phyloP scores from a whole-genome alignment of 225 moss, liverwort and hornwort species.

The Polytrichum commune region DNA sequence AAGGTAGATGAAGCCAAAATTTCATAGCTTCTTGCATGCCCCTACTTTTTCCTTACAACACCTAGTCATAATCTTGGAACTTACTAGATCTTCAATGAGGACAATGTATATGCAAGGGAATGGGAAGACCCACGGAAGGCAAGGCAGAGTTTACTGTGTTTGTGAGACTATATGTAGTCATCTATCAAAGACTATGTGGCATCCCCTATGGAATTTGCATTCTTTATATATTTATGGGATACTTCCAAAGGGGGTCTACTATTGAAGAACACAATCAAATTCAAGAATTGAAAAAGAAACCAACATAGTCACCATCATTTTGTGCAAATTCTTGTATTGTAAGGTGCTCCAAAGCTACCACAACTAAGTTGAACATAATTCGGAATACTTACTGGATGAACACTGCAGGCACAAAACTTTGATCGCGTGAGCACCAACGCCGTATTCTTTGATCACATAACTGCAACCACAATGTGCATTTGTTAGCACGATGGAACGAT shows the following conservation, averaged over 20 bases:
- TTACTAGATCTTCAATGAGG: no score
- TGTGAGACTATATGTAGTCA: no score
- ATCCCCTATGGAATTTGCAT: not conserved
- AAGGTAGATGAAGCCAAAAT: no score
- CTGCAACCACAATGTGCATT: slow-evolving; percentile 21
- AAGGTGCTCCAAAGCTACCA: not conserved
- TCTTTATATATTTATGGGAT: not conserved
- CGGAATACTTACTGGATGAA: slow-evolving; percentile 44
- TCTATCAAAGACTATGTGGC: not conserved
- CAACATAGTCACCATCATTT: not conserved
- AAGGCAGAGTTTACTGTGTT: no score
- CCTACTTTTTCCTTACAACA: no score
- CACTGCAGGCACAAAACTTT: slow-evolving; percentile 53
- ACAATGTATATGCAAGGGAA: no score
- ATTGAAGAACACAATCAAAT: not conserved
- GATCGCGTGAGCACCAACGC: slow-evolving; percentile 44
- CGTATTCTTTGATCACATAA: slow-evolving; percentile 43
- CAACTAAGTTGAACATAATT: not conserved
- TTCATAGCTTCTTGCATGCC: no score
- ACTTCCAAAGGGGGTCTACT: not conserved
- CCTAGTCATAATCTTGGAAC: no score
- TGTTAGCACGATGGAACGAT: no score
- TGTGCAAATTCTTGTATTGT: not conserved
- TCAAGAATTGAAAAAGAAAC: not conserved
- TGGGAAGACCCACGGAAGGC: no score